Base-by-base conservation (phyloP, 108 stramenopile genomes). In the Bacterosira constricta region DNA sequence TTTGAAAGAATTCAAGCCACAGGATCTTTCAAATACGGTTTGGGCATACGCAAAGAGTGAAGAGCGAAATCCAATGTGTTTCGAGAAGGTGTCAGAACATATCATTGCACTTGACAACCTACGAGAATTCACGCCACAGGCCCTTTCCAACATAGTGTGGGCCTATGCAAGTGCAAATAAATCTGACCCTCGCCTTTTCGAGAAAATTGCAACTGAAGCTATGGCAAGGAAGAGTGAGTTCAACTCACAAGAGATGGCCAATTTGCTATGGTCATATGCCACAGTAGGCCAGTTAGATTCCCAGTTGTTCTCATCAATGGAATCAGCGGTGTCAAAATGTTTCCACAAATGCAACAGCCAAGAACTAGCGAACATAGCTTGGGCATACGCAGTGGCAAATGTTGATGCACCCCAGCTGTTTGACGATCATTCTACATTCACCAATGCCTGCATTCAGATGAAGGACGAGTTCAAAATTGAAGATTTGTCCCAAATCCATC, bases 331-430 rank as follows among this genome's bases (percentile, higher is more conserved):
- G 1, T n/a, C 65, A 31, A 15, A 34, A n/a, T 63, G 29, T 49
- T 50, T 77, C 38, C 20, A 27, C 9, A 9, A 38, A 6, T 70
- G 69, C 13, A 69, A 57, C 30, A 39, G 46, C 7, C 75, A 69
- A 38, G 69, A 61, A 60, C 44, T 77, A 18, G 69, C 75, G 11
- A 77, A 77, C 44, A 53, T 66, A 35, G 58, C 60, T 10, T 77
- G 67, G 75, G 57, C 69, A 4, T 68, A 46, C 32, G 54, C 67
- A 31, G 60, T 71, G 35, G 69, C 69, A 17, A 51, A 71, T 46
- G 37, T 70, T 13, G 45, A 70, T 36, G 51, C 57, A 37, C 46
- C 56, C 21, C 31, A 27, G 17, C 47, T 70, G 29, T 64, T 55
- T 32, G 18, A 41, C 44, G 37, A 67, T 5, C 17, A 67, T 8